Evolutionary conservation across 2,329 filamentous ascomycete genomes (phyloP).

Genomic region (Pestalotiopsis sp.): DNA sequence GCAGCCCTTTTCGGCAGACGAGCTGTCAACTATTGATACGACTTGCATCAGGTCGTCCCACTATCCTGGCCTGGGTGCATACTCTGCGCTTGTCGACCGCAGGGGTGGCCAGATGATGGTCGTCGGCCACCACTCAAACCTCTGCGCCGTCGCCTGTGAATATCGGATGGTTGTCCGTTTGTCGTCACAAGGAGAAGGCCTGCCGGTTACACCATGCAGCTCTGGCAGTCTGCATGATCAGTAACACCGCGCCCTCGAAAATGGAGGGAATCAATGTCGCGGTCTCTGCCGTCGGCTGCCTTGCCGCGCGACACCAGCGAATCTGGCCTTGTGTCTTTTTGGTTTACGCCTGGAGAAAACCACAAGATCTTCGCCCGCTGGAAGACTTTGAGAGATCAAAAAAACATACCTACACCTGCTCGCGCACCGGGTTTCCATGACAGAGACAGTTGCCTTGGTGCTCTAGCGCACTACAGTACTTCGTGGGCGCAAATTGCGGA

Average conservation of each 20-base stretch:
- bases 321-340: neutral
- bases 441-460: neutral
- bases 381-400: neutral
- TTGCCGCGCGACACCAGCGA: neutral
- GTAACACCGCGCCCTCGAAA: neutral
- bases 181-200: neutral
- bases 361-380: neutral
- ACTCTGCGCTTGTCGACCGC: neutral
- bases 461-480: neutral
- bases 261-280: too few species aligned
- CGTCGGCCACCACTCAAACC: neutral
- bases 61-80: neutral
- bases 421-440: neutral
- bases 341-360: neutral
- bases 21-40: neutral
- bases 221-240: neutral
- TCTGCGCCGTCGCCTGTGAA: neutral
- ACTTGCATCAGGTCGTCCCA: neutral
- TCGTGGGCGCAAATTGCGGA: neutral
- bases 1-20: neutral
- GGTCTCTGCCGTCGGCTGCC: neutral
- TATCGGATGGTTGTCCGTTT: neutral
- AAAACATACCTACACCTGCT: neutral
- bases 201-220: neutral
- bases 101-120: neutral